A percentile compares a stretch with the other conserved stretches of the same genome.
phyloP scores from a whole-genome alignment of 805 yeast species.

The Vanderwaltozyma polyspora region DNA sequence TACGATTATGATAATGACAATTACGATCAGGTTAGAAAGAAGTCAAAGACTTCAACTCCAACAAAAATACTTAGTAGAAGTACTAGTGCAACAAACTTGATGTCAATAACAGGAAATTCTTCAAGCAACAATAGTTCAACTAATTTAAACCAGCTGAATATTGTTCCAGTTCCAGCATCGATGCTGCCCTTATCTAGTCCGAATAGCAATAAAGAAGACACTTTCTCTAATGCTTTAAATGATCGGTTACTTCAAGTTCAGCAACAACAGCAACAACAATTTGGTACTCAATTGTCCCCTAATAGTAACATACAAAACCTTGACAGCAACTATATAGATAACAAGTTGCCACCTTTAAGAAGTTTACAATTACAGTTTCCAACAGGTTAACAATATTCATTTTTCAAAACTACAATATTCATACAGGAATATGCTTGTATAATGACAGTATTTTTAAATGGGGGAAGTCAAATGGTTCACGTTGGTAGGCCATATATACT shows the following conservation, averaged over 20 bases:
- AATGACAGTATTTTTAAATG: too few species aligned
- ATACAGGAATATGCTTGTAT: too few species aligned
- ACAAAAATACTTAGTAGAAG: slow-evolving; percentile 16
- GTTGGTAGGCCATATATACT: too few species aligned
- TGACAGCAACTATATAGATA: slow-evolving; percentile 1
- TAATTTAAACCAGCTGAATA: not conserved
- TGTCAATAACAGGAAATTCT: not conserved
- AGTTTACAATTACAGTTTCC: slow-evolving; percentile 25
- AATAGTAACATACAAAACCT: too few species aligned
- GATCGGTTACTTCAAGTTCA: slow-evolving; percentile 15
- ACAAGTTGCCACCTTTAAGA: slow-evolving; percentile 22
- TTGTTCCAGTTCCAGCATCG: not conserved
- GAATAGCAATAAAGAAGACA: not conserved
- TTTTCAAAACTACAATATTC: too few species aligned
- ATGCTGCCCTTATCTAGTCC: not conserved
- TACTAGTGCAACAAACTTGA: slow-evolving; percentile 14
- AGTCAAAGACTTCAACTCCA: slow-evolving; percentile 22
- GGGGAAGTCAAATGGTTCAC: too few species aligned
- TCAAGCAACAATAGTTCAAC: not conserved
- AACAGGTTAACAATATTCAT: not conserved
- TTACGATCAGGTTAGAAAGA: slow-evolving; percentile 16
- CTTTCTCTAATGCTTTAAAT: slow-evolving; percentile 5
- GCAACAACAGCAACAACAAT: slow-evolving; percentile 10
- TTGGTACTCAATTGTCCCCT: too few species aligned
- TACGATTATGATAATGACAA: slow-evolving; percentile 4